A percentile compares a stretch with the other conserved stretches of the same genome.
phyloP scores from a whole-genome alignment of 208 protist genomes.

The Leishmania turanica region DNA sequence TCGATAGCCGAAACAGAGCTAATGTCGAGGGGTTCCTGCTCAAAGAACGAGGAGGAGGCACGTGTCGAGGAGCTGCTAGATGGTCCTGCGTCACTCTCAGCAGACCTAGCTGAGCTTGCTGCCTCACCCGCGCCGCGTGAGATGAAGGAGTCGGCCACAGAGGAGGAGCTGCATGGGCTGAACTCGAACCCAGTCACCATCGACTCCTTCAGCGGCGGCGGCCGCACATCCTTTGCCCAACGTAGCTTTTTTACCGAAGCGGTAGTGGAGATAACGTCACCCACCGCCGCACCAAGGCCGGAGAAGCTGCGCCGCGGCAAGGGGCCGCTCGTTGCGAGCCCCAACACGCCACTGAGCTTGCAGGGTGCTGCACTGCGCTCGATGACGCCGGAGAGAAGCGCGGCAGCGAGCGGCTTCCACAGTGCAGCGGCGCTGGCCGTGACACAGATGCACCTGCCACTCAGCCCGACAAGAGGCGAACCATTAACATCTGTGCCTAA shows the following conservation, averaged over 20 bases:
- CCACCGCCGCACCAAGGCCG: neutral
- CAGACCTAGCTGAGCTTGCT: neutral
- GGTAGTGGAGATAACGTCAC: neutral
- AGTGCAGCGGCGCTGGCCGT: neutral
- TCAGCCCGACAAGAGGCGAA: neutral
- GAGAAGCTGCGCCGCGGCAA: neutral
- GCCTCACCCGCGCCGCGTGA: neutral
- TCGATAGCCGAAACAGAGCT: slow-evolving; percentile 8
- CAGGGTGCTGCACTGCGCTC: neutral
- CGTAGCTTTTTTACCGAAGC: neutral
- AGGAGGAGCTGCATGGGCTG: neutral
- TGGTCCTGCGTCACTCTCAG: neutral
- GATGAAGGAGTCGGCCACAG: neutral
- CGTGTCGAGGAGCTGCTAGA: slow-evolving; percentile 16
- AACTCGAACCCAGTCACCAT: neutral
- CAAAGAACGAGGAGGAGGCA: slow-evolving; percentile 18
- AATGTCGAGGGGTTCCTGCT: slow-evolving; percentile 14
- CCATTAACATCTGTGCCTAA: neutral
- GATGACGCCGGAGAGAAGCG: neutral
- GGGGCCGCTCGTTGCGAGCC: neutral
- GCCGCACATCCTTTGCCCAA: neutral
- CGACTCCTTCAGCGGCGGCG: neutral
- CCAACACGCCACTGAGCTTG: neutral
- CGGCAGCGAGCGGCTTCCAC: neutral
- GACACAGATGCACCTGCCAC: neutral